Base-by-base conservation (phyloP, 2,329 filamentous ascomycete genomes). In the Colletotrichum lindemuthianum region DNA sequence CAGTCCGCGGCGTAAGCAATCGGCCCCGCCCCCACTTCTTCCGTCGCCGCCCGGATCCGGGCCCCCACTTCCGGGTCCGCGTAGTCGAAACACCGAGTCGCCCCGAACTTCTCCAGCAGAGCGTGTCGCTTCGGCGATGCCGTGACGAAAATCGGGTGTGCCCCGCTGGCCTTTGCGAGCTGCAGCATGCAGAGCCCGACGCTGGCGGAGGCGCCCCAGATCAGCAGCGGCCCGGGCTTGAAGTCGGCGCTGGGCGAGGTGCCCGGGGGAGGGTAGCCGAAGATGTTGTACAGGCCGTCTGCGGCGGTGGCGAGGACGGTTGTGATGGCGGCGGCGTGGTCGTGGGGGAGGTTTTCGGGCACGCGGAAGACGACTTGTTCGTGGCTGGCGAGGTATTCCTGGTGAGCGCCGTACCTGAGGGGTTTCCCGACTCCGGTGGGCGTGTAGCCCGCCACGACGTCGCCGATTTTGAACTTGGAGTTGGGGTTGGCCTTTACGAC, bases 181-280 rank as follows among this genome's bases (percentile, higher is more conserved):
- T 79, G 76, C 13, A 79, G 72, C 6, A 74, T 74, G 24, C 70
- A 72, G 36, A 71, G 66, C 8, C 78, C 78, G 1, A 79, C 76
- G 43, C 70, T 72, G 1, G 72, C 72, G 4, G 71, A 72, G 8
- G 74, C 78, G n/a, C 76, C 78, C 78, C 78, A 79, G 47, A 79
- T 71, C 13, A 79, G 60, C 7, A 78, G 7, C 2, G 70, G 69
- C 7, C 72, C 64, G 2, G 59, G 60, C 6, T 59, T 63, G 7
- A 66, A 50, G 12, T 24, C 58, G 3, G 2, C 24, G 8, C 63
- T 36, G 2, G 66, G n/a, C 9, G 52, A 48, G 4, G 61, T 59
- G 3, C 45, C 53, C 0, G 69, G 66, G 1, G 67, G 58, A 4
- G 55, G 63, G 12, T 67, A 57, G 0, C 66, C 67, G 7, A 71